Conservation (phyloP, 495 filamentous ascomycete genomes). For the Xanthoparmelia taractica region DNA sequence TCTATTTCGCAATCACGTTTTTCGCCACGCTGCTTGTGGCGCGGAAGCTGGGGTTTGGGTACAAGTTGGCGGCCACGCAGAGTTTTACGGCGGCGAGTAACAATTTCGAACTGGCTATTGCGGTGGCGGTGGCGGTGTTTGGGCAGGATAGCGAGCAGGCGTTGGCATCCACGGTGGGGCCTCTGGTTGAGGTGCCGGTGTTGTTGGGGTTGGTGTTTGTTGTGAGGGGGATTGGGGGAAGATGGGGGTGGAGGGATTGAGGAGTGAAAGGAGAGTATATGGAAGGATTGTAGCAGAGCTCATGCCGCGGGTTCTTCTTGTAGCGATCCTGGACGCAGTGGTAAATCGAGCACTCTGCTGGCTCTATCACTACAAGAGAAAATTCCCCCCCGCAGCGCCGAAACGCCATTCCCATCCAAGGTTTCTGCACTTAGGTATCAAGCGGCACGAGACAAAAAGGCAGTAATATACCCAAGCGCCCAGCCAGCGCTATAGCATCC, state of each 20-base stretch:
- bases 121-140: conserved; percentile 79
- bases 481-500: too few relatives aligned
- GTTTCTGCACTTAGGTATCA: too few relatives aligned
- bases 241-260: conserved; percentile 50
- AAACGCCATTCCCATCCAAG: too few relatives aligned
- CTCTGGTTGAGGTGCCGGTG: conserved; percentile 86
- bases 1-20: conserved; percentile 75
- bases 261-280: neutral
- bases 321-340: too few relatives aligned
- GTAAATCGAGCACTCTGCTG: too few relatives aligned
- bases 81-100: conserved; percentile 93
- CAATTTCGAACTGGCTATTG: conserved; percentile 91
- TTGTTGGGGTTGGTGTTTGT: conserved; percentile 74
- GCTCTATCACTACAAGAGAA: too few relatives aligned
- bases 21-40: conserved; percentile 53
- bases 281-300: too few relatives aligned
- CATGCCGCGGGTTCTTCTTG: too few relatives aligned
- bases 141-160: conserved; percentile 77
- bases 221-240: conserved; percentile 50
- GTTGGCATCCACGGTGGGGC: conserved; percentile 82
- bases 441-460: too few relatives aligned
- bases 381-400: too few relatives aligned
- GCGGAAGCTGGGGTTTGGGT: conserved; percentile 60
- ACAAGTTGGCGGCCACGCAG: conserved; percentile 66
- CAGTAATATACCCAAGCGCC: too few relatives aligned